Conservation (phyloP, 169 alveolate genomes). For the Neospora caninum region DNA sequence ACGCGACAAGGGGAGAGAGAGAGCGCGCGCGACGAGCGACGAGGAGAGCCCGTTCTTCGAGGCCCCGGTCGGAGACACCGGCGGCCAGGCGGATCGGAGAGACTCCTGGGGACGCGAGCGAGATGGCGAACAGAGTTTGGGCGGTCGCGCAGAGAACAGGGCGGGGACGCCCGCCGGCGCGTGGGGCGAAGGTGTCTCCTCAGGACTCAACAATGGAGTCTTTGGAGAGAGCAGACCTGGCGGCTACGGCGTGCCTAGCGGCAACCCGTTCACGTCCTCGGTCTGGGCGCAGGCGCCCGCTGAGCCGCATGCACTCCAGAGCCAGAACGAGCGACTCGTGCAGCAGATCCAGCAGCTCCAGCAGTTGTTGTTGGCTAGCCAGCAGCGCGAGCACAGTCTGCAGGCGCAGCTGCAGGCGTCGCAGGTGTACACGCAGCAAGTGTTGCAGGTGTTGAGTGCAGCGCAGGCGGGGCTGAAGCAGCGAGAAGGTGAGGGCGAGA, state of each 20-base stretch:
- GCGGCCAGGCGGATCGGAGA: background rate
- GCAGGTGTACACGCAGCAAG: background rate
- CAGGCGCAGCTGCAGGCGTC: slow-evolving; percentile 16
- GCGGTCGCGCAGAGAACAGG: background rate
- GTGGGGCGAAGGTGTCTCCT: too few relatives aligned
- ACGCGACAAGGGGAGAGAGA: background rate
- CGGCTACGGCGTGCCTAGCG: too few relatives aligned
- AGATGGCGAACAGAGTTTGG: background rate
- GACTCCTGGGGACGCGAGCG: background rate
- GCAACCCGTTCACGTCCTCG: too few relatives aligned
- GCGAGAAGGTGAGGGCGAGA: background rate
- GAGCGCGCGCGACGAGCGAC: background rate
- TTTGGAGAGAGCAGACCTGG: too few relatives aligned
- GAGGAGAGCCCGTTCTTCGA: background rate
- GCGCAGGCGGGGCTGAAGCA: background rate
- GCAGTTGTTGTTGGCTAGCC: background rate
- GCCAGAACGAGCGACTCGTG: too few relatives aligned
- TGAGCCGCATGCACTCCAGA: too few relatives aligned
- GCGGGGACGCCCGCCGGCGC: too few relatives aligned
- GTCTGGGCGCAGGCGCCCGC: too few relatives aligned
- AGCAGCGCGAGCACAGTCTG: slow-evolving; percentile 32
- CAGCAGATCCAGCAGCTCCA: background rate
- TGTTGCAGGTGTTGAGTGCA: background rate
- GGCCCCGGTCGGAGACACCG: background rate
- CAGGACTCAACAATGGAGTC: too few relatives aligned